phyloP scores from a whole-genome alignment of 1,139 yeast species.

The Meyerozyma elateridarum region DNA sequence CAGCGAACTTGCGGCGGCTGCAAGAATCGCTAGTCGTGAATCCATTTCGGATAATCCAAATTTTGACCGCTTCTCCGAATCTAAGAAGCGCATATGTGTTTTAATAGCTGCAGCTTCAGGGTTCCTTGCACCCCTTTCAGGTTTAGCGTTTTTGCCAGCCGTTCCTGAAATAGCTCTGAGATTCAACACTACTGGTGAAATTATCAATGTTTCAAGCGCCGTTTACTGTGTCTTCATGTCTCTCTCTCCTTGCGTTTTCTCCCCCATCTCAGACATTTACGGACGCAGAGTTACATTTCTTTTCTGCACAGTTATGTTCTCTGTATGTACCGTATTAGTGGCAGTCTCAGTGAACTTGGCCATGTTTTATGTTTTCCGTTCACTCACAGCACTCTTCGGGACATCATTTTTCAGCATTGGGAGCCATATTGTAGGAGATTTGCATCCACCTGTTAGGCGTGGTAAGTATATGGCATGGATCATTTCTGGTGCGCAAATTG shows the following conservation, averaged over 20 bases:
- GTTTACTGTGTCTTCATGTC: constrained; percentile 48
- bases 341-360: constrained; percentile 45
- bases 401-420: constrained; percentile 48
- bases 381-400: constrained; percentile 45
- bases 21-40: background rate
- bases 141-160: constrained; percentile 46
- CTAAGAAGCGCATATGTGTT: constrained; percentile 13
- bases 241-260: constrained; percentile 42
- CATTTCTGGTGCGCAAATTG: constrained; percentile 42
- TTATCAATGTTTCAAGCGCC: constrained; percentile 46
- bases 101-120: constrained; percentile 19
- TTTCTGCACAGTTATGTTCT: constrained; percentile 27
- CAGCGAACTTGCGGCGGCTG: background rate
- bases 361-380: constrained; percentile 47
- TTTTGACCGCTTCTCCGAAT: constrained; percentile 10
- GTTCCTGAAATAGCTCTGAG: constrained; percentile 41
- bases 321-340: constrained; percentile 32
- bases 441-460: constrained; percentile 40
- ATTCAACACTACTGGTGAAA: constrained; percentile 41
- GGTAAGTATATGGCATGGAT: constrained; percentile 44
- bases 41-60: constrained; percentile 9
- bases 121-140: constrained; percentile 39
- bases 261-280: constrained; percentile 47
- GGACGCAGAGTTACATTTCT: constrained; percentile 43
- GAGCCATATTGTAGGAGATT: constrained; percentile 43